Evolutionary conservation across 2,329 filamentous ascomycete species (phyloP).

Genomic region (Pseudocercospora macadamiae): DNA sequence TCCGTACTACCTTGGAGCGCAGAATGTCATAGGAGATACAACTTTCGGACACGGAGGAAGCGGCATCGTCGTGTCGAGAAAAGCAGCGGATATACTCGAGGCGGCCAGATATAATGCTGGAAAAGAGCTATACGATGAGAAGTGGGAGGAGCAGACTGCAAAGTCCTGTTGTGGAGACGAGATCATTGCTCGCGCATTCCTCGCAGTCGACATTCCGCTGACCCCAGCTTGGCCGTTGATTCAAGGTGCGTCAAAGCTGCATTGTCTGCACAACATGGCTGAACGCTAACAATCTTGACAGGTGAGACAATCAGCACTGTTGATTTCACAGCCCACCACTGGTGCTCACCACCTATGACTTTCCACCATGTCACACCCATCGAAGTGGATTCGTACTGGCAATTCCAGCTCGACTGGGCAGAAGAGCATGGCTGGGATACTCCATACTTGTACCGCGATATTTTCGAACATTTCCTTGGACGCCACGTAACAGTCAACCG

Average conservation of each 20-base stretch:
- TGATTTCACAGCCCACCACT: conserved; percentile 47
- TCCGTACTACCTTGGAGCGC: conserved; percentile 55
- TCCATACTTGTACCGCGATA: conserved; percentile 39
- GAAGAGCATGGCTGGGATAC: conserved; percentile 35
- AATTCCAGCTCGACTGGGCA: conserved; percentile 38
- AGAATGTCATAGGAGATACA: conserved; percentile 40
- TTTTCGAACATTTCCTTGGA: conserved; percentile 39
- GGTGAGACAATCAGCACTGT: conserved; percentile 46
- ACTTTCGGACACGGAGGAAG: conserved; percentile 49
- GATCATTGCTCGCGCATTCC: conserved; percentile 54
- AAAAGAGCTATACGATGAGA: conserved; percentile 37
- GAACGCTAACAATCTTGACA: not conserved
- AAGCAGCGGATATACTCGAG: conserved; percentile 40
- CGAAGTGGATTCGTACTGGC: conserved; percentile 37
- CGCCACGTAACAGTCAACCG: conserved; percentile 36
- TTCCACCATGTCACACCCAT: conserved; percentile 40
- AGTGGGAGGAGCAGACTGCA: conserved; percentile 48
- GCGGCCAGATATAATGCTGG: conserved; percentile 47
- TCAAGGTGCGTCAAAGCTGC: conserved; percentile 33
- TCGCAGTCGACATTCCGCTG: conserved; percentile 49
- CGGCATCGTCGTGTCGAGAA: conserved; percentile 50
- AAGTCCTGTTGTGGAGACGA: conserved; percentile 60
- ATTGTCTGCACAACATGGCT: not conserved
- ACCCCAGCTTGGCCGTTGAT: conserved; percentile 49
- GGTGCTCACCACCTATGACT: conserved; percentile 49